phyloP scores from a whole-genome alignment of 2,329 filamentous ascomycete genomes.

The Coleophoma crateriformis region DNA sequence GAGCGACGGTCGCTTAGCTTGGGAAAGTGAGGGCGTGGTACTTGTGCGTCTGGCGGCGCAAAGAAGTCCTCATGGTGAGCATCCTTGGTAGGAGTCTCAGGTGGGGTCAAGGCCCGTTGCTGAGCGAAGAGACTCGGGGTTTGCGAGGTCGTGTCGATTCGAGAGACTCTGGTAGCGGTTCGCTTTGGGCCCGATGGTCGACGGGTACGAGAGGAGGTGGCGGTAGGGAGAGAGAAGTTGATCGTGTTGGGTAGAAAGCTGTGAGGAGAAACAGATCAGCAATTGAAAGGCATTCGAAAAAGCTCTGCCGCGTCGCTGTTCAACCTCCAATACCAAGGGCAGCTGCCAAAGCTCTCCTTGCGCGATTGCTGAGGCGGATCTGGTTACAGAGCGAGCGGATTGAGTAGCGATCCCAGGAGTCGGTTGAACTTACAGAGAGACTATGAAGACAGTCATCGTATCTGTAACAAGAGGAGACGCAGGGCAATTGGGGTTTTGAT shows the following conservation, averaged over 20 bases:
- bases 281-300: too few species aligned
- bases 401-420: neutral
- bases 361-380: neutral
- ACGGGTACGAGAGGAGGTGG: slow-evolving; percentile 31
- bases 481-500: neutral
- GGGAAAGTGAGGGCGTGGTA: slow-evolving; percentile 48
- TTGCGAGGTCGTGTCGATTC: slow-evolving; percentile 46
- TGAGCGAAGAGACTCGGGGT: slow-evolving; percentile 32
- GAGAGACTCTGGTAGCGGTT: slow-evolving; percentile 41
- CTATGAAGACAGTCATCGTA: slow-evolving; percentile 54
- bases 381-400: neutral
- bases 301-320: slow-evolving; percentile 4
- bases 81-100: slow-evolving; percentile 29
- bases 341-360: neutral
- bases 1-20: slow-evolving; percentile 40
- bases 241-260: slow-evolving; percentile 92
- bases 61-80: slow-evolving; percentile 41
- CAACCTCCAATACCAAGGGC: neutral
- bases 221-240: slow-evolving; percentile 68
- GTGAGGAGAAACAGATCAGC: slow-evolving; percentile 2
- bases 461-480: slow-evolving; percentile 6
- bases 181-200: slow-evolving; percentile 6
- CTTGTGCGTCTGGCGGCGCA: slow-evolving; percentile 47
- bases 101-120: slow-evolving; percentile 23
- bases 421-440: slow-evolving; percentile 46